Evolutionary conservation across 768 basidiomycete genomes (phyloP).

Genomic region (Tricholoma sp.): DNA sequence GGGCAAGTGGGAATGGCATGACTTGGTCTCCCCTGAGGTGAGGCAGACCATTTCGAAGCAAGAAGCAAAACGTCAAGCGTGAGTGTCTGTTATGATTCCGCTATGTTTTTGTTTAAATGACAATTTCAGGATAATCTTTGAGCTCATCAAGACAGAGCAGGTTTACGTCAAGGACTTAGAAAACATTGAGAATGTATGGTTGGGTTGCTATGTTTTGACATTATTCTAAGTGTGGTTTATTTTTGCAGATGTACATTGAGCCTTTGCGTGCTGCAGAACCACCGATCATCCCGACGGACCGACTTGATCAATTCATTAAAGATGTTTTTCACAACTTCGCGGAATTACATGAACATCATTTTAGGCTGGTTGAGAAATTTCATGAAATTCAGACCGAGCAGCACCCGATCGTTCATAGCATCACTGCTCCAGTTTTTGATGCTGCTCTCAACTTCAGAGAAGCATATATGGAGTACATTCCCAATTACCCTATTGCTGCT

Average conservation of each 20-base stretch:
- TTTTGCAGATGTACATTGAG: constrained; percentile 69
- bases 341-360: constrained; percentile 72
- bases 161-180: constrained; percentile 90
- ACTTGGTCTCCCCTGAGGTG: constrained; percentile 69
- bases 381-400: constrained; percentile 87
- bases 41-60: constrained; percentile 59
- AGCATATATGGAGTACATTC: constrained; percentile 88
- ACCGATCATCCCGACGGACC: constrained; percentile 70
- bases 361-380: constrained; percentile 70
- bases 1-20: constrained; percentile 87
- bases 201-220: constrained; percentile 1
- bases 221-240: not conserved
- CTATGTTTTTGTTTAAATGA: constrained; percentile 5
- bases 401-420: constrained; percentile 69
- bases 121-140: constrained; percentile 75
- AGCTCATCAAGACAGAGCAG: constrained; percentile 95
- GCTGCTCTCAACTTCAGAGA: constrained; percentile 91
- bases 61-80: constrained; percentile 84
- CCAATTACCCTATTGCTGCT: constrained; percentile 90
- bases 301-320: constrained; percentile 69
- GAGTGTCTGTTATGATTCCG: constrained; percentile 24
- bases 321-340: constrained; percentile 89
- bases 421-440: constrained; percentile 83
- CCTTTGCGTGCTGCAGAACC: constrained; percentile 71
- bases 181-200: constrained; percentile 68